A percentile compares a stretch with the other conserved stretches of the same genome.
Evolutionary conservation across 192 early-diverging fungal species (phyloP).

Genomic region (Coemansia sp.): DNA sequence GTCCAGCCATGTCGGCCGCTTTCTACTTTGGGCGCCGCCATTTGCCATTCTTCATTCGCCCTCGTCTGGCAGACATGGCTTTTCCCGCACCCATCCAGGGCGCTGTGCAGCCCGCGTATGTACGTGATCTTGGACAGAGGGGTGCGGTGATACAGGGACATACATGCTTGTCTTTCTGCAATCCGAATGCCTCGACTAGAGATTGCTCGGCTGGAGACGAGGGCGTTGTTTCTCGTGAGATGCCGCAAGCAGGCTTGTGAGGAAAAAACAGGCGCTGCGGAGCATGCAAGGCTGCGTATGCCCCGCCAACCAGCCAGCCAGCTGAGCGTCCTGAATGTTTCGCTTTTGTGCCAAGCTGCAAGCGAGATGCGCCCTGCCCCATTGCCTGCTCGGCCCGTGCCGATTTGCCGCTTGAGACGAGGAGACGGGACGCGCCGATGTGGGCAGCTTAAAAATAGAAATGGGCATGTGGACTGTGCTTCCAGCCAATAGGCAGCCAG

Average conservation of each 20-base stretch:
- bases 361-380: background rate
- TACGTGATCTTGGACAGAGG: constrained; percentile 12
- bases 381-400: background rate
- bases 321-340: background rate
- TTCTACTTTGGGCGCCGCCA: constrained; percentile 6
- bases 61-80: background rate
- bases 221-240: background rate
- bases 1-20: background rate
- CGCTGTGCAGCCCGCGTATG: constrained; percentile 4
- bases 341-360: constrained; percentile 8
- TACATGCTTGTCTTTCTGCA: background rate
- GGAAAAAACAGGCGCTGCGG: constrained; percentile 2
- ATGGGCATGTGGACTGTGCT: constrained; percentile 3
- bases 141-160: background rate
- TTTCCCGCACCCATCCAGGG: background rate
- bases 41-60: background rate
- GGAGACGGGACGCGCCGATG: constrained; percentile 2
- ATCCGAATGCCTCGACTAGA: background rate
- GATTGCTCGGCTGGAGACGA: background rate
- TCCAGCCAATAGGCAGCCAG: constrained; percentile 3
- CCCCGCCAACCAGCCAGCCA: background rate
- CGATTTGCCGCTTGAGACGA: constrained; percentile 10
- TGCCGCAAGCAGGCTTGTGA: background rate
- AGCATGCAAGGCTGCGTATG: constrained; percentile 14
- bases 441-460: constrained; percentile 16